phyloP scores from a whole-genome alignment of 257 asterid genomes.

The Forsythia suspensa region DNA sequence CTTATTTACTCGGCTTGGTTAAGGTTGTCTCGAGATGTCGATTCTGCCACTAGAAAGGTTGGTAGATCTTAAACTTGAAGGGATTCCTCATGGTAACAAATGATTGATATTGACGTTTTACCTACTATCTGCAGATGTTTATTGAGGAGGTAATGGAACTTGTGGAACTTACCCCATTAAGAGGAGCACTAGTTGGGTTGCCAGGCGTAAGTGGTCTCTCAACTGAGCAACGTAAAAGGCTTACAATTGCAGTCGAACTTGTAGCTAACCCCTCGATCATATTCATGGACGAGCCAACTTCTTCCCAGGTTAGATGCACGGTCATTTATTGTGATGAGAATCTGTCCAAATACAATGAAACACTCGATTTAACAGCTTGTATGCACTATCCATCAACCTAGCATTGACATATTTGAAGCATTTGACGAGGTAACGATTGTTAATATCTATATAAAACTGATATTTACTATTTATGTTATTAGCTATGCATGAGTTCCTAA shows the following conservation, averaged over 20 bases:
- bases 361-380: constrained; percentile 63
- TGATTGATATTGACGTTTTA: background rate
- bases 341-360: constrained; percentile 55
- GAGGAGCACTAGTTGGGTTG: constrained; percentile 50
- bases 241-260: constrained; percentile 66
- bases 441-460: background rate
- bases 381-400: constrained; percentile 72
- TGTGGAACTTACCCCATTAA: constrained; percentile 48
- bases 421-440: constrained; percentile 47
- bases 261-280: constrained; percentile 62
- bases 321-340: constrained; percentile 64
- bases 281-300: constrained; percentile 69
- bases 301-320: constrained; percentile 63
- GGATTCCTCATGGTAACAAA: background rate
- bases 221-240: constrained; percentile 61
- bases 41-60: constrained; percentile 47
- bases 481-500: constrained; percentile 6
- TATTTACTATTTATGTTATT: background rate
- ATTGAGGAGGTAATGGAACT: constrained; percentile 66
- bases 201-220: constrained; percentile 58
- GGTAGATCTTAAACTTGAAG: background rate
- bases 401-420: constrained; percentile 67
- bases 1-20: constrained; percentile 54
- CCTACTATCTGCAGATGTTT: constrained; percentile 38
- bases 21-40: constrained; percentile 45